Percentiles rank a stretch among this genome's conserved stretches.
Conservation (phyloP, 2,329 filamentous ascomycete species). For the Fusarium buxicola region DNA sequence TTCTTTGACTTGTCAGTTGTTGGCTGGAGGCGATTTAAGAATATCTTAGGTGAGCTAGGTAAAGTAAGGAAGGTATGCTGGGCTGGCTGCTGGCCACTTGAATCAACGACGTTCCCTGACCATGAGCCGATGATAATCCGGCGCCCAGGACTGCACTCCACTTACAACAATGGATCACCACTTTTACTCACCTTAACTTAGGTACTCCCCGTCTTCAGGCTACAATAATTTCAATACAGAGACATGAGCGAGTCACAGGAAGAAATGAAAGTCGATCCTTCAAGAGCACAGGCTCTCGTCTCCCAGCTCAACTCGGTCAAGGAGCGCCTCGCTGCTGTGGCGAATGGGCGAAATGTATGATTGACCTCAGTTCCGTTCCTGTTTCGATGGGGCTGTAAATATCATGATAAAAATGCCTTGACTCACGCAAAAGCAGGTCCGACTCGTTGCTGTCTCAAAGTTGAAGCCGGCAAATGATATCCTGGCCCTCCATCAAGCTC, state of each 20-base stretch:
- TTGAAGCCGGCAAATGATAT: constrained; percentile 94
- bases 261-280: constrained; percentile 71
- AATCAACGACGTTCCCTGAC: neutral
- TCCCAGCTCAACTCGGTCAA: constrained; percentile 72
- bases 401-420: neutral
- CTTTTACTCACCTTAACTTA: constrained; percentile 7
- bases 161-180: constrained; percentile 40
- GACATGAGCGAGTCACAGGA: constrained; percentile 57
- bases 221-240: constrained; percentile 10
- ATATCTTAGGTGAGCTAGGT: constrained; percentile 13
- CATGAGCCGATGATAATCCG: constrained; percentile 52
- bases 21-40: constrained; percentile 12
- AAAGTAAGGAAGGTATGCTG: no score
- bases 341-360: constrained; percentile 66
- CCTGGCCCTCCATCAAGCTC: constrained; percentile 78
- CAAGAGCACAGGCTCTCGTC: constrained; percentile 71
- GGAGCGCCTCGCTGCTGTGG: constrained; percentile 66
- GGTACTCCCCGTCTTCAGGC: neutral
- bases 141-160: constrained; percentile 34
- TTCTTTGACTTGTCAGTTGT: neutral
- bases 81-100: constrained; percentile 30
- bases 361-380: constrained; percentile 4
- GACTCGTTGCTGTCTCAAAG: constrained; percentile 95
- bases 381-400: neutral
- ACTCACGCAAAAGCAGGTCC: constrained; percentile 64